phyloP scores from a whole-genome alignment of 1,284 basidiomycete species.

The Trametes polyzona region DNA sequence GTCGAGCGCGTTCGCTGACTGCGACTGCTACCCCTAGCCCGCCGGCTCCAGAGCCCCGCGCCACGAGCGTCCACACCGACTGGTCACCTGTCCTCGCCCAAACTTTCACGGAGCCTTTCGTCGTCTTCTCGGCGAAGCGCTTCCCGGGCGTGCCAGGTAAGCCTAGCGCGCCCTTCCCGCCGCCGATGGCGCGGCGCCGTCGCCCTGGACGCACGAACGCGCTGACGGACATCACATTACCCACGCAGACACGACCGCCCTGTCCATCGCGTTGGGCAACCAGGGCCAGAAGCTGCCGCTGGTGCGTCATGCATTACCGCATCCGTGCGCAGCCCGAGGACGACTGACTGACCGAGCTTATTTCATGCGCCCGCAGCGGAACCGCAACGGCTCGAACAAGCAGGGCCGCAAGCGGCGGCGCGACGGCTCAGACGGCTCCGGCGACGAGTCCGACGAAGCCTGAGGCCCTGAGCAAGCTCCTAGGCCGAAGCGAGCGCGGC shows the following conservation, averaged over 20 bases:
- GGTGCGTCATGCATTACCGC: conserved; percentile 48
- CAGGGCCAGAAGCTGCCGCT: conserved; percentile 91
- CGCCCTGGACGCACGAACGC: conserved; percentile 3
- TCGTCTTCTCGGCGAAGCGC: conserved; percentile 90
- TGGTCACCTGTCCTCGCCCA: conserved; percentile 80
- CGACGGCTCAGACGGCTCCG: conserved; percentile 50
- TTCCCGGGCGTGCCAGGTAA: conserved; percentile 91
- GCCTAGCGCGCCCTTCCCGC: conserved; percentile 32
- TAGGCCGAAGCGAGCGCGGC: not conserved
- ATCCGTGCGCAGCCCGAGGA: conserved; percentile 1
- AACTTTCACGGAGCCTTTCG: conserved; percentile 84
- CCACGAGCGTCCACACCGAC: conserved; percentile 63
- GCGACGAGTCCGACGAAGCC: conserved; percentile 54
- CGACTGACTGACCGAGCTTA: too few relatives aligned
- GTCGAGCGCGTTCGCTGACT: conserved; percentile 17
- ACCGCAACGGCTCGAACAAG: conserved; percentile 66
- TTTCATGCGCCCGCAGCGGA: conserved; percentile 50
- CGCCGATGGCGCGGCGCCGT: conserved; percentile 5
- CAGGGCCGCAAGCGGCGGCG: conserved; percentile 49
- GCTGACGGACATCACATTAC: conserved; percentile 16
- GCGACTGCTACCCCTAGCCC: conserved; percentile 54
- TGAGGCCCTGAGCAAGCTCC: conserved; percentile 11
- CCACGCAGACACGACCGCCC: conserved; percentile 76
- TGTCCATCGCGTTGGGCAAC: conserved; percentile 89
- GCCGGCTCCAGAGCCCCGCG: conserved; percentile 72